A percentile compares a stretch with the other conserved stretches of the same genome.
Evolutionary conservation across 2,329 filamentous ascomycete species (phyloP).

Genomic region (Macrophomina tecta): DNA sequence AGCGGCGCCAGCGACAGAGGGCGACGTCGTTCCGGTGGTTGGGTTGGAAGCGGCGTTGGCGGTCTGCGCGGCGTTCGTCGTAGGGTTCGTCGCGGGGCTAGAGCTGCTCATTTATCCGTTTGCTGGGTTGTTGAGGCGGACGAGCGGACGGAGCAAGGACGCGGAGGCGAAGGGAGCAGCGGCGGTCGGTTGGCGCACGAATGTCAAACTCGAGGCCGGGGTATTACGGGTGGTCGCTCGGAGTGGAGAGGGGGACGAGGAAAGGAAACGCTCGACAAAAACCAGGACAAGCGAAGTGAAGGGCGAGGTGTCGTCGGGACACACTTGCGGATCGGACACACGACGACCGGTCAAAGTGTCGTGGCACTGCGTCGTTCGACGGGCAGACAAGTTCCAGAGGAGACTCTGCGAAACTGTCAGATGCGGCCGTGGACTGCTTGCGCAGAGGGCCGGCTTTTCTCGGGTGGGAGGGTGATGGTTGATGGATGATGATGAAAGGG

Average conservation of each 20-base stretch:
- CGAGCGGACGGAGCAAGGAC: conserved; percentile 32
- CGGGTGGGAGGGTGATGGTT: conserved; percentile 24
- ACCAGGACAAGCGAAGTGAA: conserved; percentile 26
- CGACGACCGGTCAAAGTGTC: conserved; percentile 27
- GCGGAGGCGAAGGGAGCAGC: conserved; percentile 18
- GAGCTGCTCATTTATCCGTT: conserved; percentile 66
- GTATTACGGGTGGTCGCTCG: conserved; percentile 33
- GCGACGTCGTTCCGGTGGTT: conserved; percentile 58
- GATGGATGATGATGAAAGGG: conserved; percentile 29
- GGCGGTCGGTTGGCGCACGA: conserved; percentile 31
- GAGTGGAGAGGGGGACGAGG: conserved; percentile 25
- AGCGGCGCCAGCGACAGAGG: conserved; percentile 60
- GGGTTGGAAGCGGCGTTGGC: conserved; percentile 56
- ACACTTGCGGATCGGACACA: conserved; percentile 30
- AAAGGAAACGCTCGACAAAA: conserved; percentile 26
- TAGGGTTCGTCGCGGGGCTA: conserved; percentile 57
- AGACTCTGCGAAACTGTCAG: conserved; percentile 44
- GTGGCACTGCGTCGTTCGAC: conserved; percentile 15
- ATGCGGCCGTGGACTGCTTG: conserved; percentile 37
- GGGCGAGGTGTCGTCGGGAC: conserved; percentile 20
- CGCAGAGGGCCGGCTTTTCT: conserved; percentile 26
- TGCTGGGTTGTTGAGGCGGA: conserved; percentile 24
- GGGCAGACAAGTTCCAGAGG: conserved; percentile 44
- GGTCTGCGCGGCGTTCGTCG: conserved; percentile 54
- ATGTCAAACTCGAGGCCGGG: conserved; percentile 40